Percentiles rank a stretch among this genome's conserved stretches.
These are phyloP conservation scores for Ambrosia trifida DNA, from an alignment of 129 eudicot species.

Conservation along the genomic window DNA sequence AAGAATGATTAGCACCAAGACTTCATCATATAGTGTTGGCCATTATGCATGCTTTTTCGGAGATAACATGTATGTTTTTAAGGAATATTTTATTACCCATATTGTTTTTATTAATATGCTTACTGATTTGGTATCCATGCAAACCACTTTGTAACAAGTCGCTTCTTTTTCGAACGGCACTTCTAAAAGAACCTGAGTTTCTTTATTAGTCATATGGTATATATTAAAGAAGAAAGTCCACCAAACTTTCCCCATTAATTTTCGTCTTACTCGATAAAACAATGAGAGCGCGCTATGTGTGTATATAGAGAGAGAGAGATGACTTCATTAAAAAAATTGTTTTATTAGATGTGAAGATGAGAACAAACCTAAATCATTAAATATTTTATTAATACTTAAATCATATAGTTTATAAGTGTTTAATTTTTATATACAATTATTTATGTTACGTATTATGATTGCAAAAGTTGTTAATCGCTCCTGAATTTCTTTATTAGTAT, in stretches of 20 bases:
- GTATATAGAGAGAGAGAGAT: no score
- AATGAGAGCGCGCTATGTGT: not conserved
- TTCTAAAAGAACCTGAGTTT: not conserved
- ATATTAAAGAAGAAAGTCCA: not conserved
- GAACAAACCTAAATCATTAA: no score
- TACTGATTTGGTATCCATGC: conserved; percentile 33
- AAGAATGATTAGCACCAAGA: not conserved
- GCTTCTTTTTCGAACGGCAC: not conserved
- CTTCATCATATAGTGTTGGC: conserved; percentile 23
- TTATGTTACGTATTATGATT: no score
- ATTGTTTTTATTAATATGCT: conserved; percentile 19
- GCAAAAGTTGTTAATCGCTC: not conserved
- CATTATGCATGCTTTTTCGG: conserved; percentile 16
- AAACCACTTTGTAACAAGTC: conserved; percentile 22
- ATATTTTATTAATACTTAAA: no score
- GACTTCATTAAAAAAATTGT: no score
- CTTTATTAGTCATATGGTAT: not conserved
- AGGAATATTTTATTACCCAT: not conserved
- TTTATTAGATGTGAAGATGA: no score
- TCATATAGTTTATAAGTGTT: no score
- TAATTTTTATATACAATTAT: no score
- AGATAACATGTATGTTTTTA: conserved; percentile 6
- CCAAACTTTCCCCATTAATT: conserved; percentile 14
- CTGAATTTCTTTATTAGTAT: not conserved
- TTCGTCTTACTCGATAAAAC: conserved; percentile 3